phyloP scores from a whole-genome alignment of 352 stramenopile genomes.

The Pythium apleroticum region DNA sequence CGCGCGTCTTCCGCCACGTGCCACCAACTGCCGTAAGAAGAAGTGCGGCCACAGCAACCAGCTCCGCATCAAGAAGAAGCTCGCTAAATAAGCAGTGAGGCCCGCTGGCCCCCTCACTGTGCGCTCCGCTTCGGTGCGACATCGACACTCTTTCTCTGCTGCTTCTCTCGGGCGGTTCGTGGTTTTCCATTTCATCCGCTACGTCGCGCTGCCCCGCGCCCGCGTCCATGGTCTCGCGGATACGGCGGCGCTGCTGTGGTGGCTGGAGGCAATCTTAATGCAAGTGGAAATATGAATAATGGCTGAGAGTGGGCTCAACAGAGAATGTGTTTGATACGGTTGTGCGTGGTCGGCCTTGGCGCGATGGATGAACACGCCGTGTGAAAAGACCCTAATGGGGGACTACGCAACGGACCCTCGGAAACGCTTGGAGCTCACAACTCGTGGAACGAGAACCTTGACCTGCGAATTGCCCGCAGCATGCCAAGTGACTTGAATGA shows the following conservation, averaged over 20 bases:
- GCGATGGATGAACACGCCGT: background rate
- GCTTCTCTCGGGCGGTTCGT: conserved; percentile 18
- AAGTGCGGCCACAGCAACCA: conserved; percentile 99
- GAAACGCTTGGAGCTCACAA: too few species aligned
- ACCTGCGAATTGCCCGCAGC: too few species aligned
- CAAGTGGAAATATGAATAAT: conserved; percentile 26
- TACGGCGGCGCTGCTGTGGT: background rate
- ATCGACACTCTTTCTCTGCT: conserved; percentile 25
- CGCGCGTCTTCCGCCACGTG: conserved; percentile 97
- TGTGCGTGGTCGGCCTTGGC: background rate
- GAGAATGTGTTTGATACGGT: conserved; percentile 1
- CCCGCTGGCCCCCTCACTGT: conserved; percentile 7
- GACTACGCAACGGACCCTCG: too few species aligned
- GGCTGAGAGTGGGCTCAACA: conserved; percentile 23
- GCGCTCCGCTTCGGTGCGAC: conserved; percentile 11
- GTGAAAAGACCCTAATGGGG: too few species aligned
- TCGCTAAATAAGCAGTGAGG: conserved; percentile 94
- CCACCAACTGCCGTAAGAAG: conserved; percentile 99
- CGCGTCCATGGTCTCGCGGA: background rate
- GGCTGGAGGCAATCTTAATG: conserved; percentile 16
- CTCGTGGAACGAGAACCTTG: too few species aligned
- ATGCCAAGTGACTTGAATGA: too few species aligned
- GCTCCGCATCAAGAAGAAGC: conserved; percentile 99
- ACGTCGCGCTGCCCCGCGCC: background rate
- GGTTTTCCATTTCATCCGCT: conserved; percentile 7